Evolutionary conservation across 2,329 filamentous ascomycete species (phyloP).

Genomic region (Lachnellula cervina): DNA sequence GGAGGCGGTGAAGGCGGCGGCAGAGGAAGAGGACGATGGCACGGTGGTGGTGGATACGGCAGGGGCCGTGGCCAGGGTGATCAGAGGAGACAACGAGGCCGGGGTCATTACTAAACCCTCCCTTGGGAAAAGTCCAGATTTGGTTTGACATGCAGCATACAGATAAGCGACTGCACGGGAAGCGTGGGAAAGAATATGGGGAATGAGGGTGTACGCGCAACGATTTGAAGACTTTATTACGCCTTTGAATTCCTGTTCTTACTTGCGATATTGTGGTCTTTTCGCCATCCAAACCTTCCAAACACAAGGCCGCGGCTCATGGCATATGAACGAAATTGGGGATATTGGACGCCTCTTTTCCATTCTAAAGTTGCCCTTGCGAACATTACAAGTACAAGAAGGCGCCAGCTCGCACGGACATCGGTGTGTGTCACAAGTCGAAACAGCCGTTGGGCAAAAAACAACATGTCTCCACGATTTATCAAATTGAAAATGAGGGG

Average conservation of each 20-base stretch:
- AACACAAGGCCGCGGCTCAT: too few relatives aligned
- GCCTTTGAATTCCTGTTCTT: too few relatives aligned
- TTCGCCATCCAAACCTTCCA: too few relatives aligned
- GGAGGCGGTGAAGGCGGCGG: constrained; percentile 25
- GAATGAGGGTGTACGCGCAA: neutral
- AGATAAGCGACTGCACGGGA: neutral
- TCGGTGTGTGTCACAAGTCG: neutral
- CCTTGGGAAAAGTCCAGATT: neutral
- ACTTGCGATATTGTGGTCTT: too few relatives aligned
- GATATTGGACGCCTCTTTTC: too few relatives aligned
- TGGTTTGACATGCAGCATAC: neutral
- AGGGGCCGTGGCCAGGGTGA: constrained; percentile 21
- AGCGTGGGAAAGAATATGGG: neutral
- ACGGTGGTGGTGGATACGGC: constrained; percentile 32
- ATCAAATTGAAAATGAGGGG: too few relatives aligned
- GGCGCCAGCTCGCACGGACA: too few relatives aligned
- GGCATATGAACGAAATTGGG: too few relatives aligned
- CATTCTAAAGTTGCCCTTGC: too few relatives aligned
- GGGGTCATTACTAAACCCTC: constrained; percentile 21
- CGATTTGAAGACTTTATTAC: constrained; percentile 1
- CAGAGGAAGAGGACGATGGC: constrained; percentile 27
- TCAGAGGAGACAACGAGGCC: constrained; percentile 18
- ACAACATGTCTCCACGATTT: too few relatives aligned
- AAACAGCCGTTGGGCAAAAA: neutral
- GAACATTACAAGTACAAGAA: neutral